Evolutionary conservation across 495 filamentous ascomycete genomes (phyloP).

Genomic region (Ascobolus immersus): DNA sequence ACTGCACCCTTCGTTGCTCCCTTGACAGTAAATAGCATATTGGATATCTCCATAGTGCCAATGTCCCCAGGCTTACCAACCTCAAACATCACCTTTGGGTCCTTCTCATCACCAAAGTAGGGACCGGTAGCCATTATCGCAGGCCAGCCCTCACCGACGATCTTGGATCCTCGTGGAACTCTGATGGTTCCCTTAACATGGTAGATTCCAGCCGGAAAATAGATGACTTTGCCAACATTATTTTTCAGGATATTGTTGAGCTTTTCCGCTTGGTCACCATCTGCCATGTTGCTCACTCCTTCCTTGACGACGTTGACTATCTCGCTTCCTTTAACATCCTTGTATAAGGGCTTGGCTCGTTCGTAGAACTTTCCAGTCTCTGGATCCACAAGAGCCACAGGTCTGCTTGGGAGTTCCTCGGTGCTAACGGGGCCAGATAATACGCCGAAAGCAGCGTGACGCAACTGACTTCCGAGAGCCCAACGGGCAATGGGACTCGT

Average conservation of each 20-base stretch:
- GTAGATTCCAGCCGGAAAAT: slow-evolving; percentile 37
- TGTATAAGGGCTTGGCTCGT: too few species aligned
- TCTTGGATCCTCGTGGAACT: slow-evolving; percentile 27
- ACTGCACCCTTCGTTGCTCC: slow-evolving; percentile 65
- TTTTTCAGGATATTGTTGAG: too few species aligned
- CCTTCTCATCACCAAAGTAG: slow-evolving; percentile 15
- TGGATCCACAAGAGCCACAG: too few species aligned
- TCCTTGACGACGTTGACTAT: too few species aligned
- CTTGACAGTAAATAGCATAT: slow-evolving; percentile 24
- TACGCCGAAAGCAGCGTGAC: too few species aligned
- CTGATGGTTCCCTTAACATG: slow-evolving; percentile 30
- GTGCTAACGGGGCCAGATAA: too few species aligned
- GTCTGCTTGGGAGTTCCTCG: too few species aligned
- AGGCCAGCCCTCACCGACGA: slow-evolving; percentile 29
- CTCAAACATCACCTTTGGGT: slow-evolving; percentile 19
- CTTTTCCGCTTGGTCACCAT: slow-evolving; percentile 40
- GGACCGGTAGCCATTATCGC: slow-evolving; percentile 5
- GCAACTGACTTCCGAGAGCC: too few species aligned
- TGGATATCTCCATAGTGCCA: slow-evolving; percentile 13
- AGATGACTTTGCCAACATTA: slow-evolving; percentile 29
- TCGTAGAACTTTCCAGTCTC: too few species aligned
- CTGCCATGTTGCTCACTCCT: too few species aligned
- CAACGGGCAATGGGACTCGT: too few species aligned
- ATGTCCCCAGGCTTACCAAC: slow-evolving; percentile 17
- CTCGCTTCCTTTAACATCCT: too few species aligned